These are phyloP conservation scores for Rhizophora apiculata DNA, from an alignment of 345 rosid species.

Conservation along the genomic window DNA sequence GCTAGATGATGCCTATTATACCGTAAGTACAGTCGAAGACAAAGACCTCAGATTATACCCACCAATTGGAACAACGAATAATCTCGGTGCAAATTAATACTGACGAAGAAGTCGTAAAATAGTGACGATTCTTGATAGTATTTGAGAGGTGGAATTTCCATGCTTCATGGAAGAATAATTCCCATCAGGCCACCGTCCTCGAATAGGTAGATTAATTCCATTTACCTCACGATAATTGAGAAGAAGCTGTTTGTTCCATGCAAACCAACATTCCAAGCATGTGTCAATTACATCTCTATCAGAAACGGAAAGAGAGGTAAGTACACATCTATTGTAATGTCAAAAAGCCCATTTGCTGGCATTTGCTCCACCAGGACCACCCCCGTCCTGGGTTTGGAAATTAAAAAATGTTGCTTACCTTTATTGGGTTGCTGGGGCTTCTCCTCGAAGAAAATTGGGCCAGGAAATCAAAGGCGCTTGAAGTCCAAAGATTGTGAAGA, in stretches of 20 bases:
- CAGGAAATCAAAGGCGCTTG: no score
- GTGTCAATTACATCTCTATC: neutral
- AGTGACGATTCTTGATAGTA: neutral
- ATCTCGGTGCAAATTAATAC: neutral
- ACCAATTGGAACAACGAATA: slow-evolving; percentile 8
- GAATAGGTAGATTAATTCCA: neutral
- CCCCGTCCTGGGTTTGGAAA: no score
- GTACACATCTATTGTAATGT: neutral
- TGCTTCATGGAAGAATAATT: slow-evolving; percentile 27
- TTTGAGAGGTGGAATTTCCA: slow-evolving; percentile 22
- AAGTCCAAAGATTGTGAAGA: no score
- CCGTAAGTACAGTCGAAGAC: neutral
- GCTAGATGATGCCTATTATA: no score
- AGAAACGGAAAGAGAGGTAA: neutral
- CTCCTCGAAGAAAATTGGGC: no score
- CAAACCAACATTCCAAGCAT: slow-evolving; percentile 5
- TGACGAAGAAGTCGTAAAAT: neutral
- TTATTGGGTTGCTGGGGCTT: neutral
- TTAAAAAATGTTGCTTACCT: no score
- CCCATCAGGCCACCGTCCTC: neutral
- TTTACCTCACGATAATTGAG: slow-evolving; percentile 5
- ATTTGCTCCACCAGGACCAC: slow-evolving; percentile 4
- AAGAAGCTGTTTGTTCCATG: neutral
- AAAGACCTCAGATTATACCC: slow-evolving; percentile 21
- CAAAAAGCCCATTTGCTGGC: slow-evolving; percentile 7